Conservation (phyloP, 139 green algal species). For the Eudorina sp. region DNA sequence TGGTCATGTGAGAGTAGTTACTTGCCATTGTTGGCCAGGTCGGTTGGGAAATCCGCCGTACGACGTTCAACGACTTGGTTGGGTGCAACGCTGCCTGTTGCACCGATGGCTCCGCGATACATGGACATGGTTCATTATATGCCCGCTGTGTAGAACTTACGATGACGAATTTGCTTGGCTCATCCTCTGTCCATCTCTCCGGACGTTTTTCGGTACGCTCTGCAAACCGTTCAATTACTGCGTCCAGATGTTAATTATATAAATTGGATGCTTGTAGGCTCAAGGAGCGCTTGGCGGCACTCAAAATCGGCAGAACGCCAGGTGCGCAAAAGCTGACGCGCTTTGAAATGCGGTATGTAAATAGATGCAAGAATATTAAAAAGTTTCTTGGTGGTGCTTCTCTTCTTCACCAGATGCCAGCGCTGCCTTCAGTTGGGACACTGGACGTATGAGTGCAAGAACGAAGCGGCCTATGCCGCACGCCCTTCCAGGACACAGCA, state of each 20-base stretch:
- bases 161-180: slow-evolving; percentile 21
- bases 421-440: slow-evolving; percentile 70
- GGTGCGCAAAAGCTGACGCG: background rate
- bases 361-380: too few species aligned
- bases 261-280: background rate
- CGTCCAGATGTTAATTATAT: background rate
- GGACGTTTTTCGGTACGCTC: slow-evolving; percentile 27
- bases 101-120: too few species aligned
- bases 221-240: background rate
- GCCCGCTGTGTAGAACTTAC: background rate
- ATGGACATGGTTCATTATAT: too few species aligned
- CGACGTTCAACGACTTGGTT: too few species aligned
- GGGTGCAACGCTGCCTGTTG: too few species aligned
- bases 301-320: slow-evolving; percentile 23
- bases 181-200: background rate
- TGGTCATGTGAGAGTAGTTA: too few species aligned
- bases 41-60: too few species aligned
- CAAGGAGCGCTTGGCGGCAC: slow-evolving; percentile 7
- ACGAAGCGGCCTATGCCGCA: slow-evolving; percentile 69
- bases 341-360: too few species aligned
- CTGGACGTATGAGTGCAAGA: slow-evolving; percentile 87
- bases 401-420: slow-evolving; percentile 48
- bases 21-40: too few species aligned
- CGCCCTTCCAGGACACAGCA: slow-evolving; percentile 82
- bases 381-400: too few species aligned